A percentile compares a stretch with the other conserved stretches of the same genome.
phyloP scores from a whole-genome alignment of 345 rosid genomes.

The Chamaenerion angustifolium region DNA sequence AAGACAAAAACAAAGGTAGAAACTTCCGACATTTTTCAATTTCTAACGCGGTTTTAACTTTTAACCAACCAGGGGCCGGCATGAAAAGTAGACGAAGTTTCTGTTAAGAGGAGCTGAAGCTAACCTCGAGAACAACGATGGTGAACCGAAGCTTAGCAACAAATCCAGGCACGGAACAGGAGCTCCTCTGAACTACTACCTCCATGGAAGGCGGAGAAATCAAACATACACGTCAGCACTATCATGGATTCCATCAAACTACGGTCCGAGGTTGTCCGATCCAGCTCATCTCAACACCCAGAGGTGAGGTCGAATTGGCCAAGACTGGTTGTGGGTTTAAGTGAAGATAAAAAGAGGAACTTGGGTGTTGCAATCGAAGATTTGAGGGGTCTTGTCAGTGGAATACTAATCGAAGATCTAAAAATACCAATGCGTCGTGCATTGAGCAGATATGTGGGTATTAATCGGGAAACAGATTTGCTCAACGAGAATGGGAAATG shows the following conservation, averaged over 20 bases:
- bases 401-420: constrained; percentile 3
- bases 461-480: not conserved
- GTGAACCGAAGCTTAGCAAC: constrained; percentile 36
- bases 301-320: too few species aligned
- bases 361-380: not conserved
- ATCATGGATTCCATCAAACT: constrained; percentile 52
- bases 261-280: constrained; percentile 20
- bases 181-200: constrained; percentile 22
- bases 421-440: not conserved
- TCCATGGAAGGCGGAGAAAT: constrained; percentile 53
- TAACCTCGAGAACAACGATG: constrained; percentile 38
- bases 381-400: not conserved
- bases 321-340: too few species aligned
- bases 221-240: constrained; percentile 17
- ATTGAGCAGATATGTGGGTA: constrained; percentile 1
- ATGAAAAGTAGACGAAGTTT: not conserved
- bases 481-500: constrained; percentile 11
- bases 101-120: constrained; percentile 11
- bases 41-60: too few species aligned
- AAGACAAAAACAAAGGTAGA: too few species aligned
- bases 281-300: constrained; percentile 5
- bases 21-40: too few species aligned
- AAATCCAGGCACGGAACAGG: constrained; percentile 18
- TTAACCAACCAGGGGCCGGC: too few species aligned
- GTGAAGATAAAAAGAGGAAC: too few species aligned